Percentiles rank a stretch among this genome's conserved stretches.
phyloP scores from a whole-genome alignment of 2,329 filamentous ascomycete species.

The Hymenoscyphus linearis region DNA sequence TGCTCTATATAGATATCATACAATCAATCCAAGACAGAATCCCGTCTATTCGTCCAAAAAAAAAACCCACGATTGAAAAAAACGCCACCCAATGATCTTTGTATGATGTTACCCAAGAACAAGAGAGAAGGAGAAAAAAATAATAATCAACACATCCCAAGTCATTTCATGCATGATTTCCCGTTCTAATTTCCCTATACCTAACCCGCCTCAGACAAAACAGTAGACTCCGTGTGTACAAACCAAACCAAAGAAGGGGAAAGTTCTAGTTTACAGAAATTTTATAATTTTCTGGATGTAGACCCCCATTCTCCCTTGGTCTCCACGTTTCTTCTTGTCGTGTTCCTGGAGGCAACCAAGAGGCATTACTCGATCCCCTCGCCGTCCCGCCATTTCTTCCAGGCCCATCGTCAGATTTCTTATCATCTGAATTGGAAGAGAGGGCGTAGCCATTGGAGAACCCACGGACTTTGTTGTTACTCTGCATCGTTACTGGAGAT shows the following conservation, averaged over 20 bases:
- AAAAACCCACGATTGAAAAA: neutral
- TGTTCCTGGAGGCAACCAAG: conserved; percentile 74
- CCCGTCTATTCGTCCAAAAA: neutral
- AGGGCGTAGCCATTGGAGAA: conserved; percentile 44
- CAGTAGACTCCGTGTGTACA: neutral
- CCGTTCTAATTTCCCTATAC: neutral
- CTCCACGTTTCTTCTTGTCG: conserved; percentile 84
- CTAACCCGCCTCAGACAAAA: neutral
- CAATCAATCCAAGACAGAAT: conserved; percentile 3
- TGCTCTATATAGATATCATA: conserved; percentile 2
- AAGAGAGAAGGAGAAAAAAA: neutral
- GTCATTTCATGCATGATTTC: neutral
- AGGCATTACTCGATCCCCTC: conserved; percentile 42
- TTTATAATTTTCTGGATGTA: neutral
- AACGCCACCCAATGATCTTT: conserved; percentile 4
- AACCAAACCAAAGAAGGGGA: neutral
- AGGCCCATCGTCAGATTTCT: conserved; percentile 41
- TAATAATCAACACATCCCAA: neutral
- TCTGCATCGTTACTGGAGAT: conserved; percentile 25
- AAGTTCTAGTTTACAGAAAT: conserved; percentile 10
- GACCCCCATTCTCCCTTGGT: conserved; percentile 16
- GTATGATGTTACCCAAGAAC: conserved; percentile 3
- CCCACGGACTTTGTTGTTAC: conserved; percentile 24
- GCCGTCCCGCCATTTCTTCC: conserved; percentile 47
- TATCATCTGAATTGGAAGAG: conserved; percentile 26